A percentile compares a stretch with the other conserved stretches of the same genome.
phyloP scores from a whole-genome alignment of 768 basidiomycete genomes.

The Phlebiopsis flavidoalba region DNA sequence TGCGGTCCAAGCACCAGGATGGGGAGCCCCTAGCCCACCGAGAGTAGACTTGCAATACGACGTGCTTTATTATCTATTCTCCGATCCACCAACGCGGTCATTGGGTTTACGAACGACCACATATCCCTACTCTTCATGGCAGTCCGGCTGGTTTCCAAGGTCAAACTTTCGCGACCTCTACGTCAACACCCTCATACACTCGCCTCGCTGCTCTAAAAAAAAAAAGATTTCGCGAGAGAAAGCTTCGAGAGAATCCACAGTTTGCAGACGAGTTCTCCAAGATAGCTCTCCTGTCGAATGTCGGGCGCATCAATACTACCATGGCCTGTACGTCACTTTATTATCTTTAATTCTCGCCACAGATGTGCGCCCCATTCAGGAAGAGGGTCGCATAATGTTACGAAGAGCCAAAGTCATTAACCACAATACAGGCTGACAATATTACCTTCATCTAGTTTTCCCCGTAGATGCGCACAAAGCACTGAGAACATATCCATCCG shows the following conservation, averaged over 20 bases:
- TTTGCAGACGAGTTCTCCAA: conserved; percentile 72
- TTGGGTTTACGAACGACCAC: conserved; percentile 68
- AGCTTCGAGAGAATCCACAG: conserved; percentile 52
- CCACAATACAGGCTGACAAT: too few relatives aligned
- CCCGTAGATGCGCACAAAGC: conserved; percentile 79
- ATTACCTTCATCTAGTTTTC: conserved; percentile 43
- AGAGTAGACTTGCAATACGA: conserved; percentile 65
- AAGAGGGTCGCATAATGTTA: too few relatives aligned
- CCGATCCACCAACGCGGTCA: conserved; percentile 38
- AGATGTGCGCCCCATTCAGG: background rate
- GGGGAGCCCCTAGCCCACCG: conserved; percentile 63
- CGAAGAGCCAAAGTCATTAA: too few relatives aligned
- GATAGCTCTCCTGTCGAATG: conserved; percentile 68
- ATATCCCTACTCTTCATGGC: conserved; percentile 41
- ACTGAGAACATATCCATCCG: conserved; percentile 73
- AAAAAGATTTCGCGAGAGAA: conserved; percentile 68
- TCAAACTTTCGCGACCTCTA: conserved; percentile 47
- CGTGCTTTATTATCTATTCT: conserved; percentile 39
- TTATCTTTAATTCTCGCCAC: too few relatives aligned
- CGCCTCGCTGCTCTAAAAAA: conserved; percentile 61
- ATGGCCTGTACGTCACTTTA: conserved; percentile 65
- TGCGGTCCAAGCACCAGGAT: conserved; percentile 47
- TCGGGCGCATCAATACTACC: conserved; percentile 78
- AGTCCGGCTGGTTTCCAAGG: conserved; percentile 22
- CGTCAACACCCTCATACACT: conserved; percentile 43